Evolutionary conservation across 78 protist species (phyloP).

Genomic region (Creolimax fragrantissima): DNA sequence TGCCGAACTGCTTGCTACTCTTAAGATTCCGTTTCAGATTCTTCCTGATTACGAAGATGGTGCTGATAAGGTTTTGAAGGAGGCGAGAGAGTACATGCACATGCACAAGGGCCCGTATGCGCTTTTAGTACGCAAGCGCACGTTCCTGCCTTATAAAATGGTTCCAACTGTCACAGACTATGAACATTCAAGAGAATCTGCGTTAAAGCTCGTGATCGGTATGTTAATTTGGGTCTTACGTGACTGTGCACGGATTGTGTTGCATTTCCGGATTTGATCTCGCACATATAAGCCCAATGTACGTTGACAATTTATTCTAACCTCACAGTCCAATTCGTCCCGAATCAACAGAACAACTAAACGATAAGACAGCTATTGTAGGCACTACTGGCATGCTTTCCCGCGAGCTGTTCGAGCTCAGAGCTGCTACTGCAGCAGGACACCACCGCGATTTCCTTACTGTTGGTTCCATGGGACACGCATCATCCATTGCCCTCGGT

Average conservation of each 20-base stretch:
- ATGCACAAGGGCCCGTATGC: conserved; percentile 30
- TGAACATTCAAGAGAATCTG: conserved; percentile 33
- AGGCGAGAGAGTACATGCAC: conserved; percentile 28
- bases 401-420: conserved; percentile 41
- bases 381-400: conserved; percentile 51
- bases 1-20: conserved; percentile 12
- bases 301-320: no score
- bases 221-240: neutral
- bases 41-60: conserved; percentile 33
- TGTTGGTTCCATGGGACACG: conserved; percentile 59
- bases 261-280: no score
- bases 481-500: conserved; percentile 40
- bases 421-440: conserved; percentile 20
- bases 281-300: no score
- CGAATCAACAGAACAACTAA: neutral
- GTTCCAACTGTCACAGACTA: neutral
- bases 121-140: conserved; percentile 37
- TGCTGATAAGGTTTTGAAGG: conserved; percentile 16
- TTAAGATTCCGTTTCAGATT: conserved; percentile 22
- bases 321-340: no score
- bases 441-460: conserved; percentile 43
- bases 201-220: conserved; percentile 27
- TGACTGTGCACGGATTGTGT: conserved; percentile 16
- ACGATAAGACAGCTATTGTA: conserved; percentile 27
- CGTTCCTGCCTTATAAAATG: conserved; percentile 38